Evolutionary conservation across 768 basidiomycete species (phyloP).

Genomic region (Phylloporus sp.): DNA sequence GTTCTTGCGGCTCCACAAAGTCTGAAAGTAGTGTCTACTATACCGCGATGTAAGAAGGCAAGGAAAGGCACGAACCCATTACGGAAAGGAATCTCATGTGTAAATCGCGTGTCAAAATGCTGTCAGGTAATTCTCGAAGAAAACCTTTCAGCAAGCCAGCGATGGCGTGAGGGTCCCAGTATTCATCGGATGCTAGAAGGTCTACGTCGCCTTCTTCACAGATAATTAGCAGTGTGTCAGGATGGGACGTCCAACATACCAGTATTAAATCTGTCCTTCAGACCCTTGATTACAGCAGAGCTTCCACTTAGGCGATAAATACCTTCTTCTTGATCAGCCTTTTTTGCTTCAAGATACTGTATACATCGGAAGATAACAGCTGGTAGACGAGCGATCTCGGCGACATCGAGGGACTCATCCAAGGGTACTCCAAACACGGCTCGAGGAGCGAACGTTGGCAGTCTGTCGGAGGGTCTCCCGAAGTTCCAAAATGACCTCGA

Average conservation of each 20-base stretch:
- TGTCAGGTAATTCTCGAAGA: slow-evolving; percentile 88
- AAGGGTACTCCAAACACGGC: slow-evolving; percentile 88
- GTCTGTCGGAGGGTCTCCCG: slow-evolving; percentile 53
- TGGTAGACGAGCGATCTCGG: slow-evolving; percentile 85
- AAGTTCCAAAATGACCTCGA: slow-evolving; percentile 94
- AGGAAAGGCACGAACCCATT: slow-evolving; percentile 62
- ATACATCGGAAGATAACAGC: slow-evolving; percentile 95
- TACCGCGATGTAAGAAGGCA: neutral
- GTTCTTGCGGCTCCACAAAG: slow-evolving; percentile 80
- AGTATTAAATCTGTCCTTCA: slow-evolving; percentile 89
- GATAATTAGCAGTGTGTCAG: slow-evolving; percentile 8
- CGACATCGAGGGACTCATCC: slow-evolving; percentile 82
- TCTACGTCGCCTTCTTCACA: slow-evolving; percentile 90
- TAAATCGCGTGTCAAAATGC: slow-evolving; percentile 87
- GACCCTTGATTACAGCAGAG: slow-evolving; percentile 87
- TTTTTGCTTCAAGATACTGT: slow-evolving; percentile 89
- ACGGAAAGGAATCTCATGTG: slow-evolving; percentile 89
- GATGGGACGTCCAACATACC: slow-evolving; percentile 44
- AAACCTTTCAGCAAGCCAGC: slow-evolving; percentile 92
- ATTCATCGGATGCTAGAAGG: slow-evolving; percentile 80
- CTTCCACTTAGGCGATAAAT: slow-evolving; percentile 95
- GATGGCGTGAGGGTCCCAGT: slow-evolving; percentile 97
- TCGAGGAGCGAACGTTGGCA: slow-evolving; percentile 43
- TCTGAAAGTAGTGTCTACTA: slow-evolving; percentile 45
- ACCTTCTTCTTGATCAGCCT: slow-evolving; percentile 95